Conservation (phyloP, 2,329 filamentous ascomycete species). For the Fusarium sacchari region DNA sequence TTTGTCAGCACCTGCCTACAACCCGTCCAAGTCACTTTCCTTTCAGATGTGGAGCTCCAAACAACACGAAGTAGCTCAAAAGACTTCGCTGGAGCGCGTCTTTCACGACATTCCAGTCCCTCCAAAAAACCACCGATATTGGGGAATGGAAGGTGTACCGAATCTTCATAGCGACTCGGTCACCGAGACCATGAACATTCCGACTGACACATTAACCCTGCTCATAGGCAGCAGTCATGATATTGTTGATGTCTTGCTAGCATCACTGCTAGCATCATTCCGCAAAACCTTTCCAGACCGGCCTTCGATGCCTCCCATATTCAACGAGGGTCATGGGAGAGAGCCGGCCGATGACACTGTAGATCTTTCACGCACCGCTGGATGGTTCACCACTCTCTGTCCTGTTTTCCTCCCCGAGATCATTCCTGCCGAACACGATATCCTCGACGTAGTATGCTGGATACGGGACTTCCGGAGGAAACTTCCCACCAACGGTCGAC, state of each 20-base stretch:
- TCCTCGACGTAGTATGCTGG: constrained; percentile 29
- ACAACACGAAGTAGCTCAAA: constrained; percentile 34
- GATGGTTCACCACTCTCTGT: constrained; percentile 51
- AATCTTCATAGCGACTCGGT: constrained; percentile 24
- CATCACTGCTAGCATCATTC: constrained; percentile 44
- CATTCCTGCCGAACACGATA: constrained; percentile 11
- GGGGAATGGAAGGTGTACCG: constrained; percentile 34
- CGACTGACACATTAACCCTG: background rate
- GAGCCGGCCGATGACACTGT: constrained; percentile 43
- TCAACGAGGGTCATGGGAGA: constrained; percentile 51
- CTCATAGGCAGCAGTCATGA: constrained; percentile 31
- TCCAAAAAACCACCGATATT: constrained; percentile 28
- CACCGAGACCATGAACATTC: constrained; percentile 9
- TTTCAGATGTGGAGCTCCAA: constrained; percentile 48
- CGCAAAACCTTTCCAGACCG: constrained; percentile 43
- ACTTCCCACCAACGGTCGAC: constrained; percentile 36
- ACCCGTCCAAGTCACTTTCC: background rate
- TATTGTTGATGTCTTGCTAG: constrained; percentile 48
- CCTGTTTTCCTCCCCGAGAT: constrained; percentile 27
- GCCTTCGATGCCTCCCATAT: constrained; percentile 38
- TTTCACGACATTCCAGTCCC: constrained; percentile 20
- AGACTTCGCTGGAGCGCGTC: constrained; percentile 23
- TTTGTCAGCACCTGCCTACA: constrained; percentile 46
- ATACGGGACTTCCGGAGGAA: constrained; percentile 38
- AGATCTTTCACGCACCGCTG: constrained; percentile 48